Evolutionary conservation across 306 rosid genomes (phyloP).

Genomic region (Lablab purpureus): DNA sequence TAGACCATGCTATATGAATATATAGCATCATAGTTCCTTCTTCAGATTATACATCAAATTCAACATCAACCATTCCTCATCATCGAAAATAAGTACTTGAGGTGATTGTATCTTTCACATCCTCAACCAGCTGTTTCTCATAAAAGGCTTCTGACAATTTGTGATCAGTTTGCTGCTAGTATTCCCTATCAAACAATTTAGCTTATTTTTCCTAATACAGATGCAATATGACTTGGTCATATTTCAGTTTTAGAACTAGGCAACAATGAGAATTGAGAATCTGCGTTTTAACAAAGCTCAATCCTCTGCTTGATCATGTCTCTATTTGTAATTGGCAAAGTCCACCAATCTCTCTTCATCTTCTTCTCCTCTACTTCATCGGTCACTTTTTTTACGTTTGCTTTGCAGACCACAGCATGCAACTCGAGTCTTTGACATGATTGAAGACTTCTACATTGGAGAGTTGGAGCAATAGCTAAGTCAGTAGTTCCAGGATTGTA

Average conservation of each 20-base stretch:
- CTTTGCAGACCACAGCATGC: slow-evolving; percentile 91
- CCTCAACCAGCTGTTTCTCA: too few species aligned
- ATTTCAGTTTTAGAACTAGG: not conserved
- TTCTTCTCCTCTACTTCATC: not conserved
- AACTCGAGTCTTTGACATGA: slow-evolving; percentile 91
- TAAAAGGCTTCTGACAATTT: too few species aligned
- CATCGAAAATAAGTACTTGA: too few species aligned
- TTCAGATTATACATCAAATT: too few species aligned
- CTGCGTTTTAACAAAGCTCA: not conserved
- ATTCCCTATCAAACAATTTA: not conserved
- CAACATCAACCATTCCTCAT: too few species aligned
- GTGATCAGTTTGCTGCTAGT: not conserved
- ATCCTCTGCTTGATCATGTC: slow-evolving; percentile 13
- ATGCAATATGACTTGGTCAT: not conserved
- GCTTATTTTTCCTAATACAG: not conserved
- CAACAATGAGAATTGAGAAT: not conserved
- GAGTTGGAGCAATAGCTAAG: slow-evolving; percentile 60
- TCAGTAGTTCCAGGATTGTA: slow-evolving; percentile 3
- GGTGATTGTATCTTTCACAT: too few species aligned
- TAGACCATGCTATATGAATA: not conserved
- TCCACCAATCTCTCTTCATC: not conserved
- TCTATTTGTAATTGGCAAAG: slow-evolving; percentile 16
- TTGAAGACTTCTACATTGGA: slow-evolving; percentile 83
- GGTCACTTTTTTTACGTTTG: slow-evolving; percentile 16
- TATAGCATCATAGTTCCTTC: not conserved